phyloP scores from a whole-genome alignment of 768 basidiomycete genomes.

The Mycena kentingensis region DNA sequence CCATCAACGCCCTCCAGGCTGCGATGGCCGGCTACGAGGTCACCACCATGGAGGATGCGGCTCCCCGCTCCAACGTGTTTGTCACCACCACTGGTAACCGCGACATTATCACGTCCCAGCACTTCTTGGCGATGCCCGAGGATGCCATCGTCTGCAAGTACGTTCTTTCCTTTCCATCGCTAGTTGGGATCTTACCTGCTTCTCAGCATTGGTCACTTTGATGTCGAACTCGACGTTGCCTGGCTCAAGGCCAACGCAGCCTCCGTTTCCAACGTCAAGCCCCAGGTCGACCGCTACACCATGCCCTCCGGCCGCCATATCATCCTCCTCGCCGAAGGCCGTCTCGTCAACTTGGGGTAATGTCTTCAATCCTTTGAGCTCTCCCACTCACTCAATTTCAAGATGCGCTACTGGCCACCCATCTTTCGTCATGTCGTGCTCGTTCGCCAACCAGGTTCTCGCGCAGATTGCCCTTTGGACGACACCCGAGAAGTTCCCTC shows the following conservation, averaged over 20 bases:
- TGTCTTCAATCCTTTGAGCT: constrained; percentile 12
- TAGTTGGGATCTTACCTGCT: constrained; percentile 7
- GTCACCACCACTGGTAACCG: constrained; percentile 99
- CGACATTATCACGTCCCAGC: constrained; percentile 91
- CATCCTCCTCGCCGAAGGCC: constrained; percentile 97
- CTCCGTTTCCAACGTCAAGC: constrained; percentile 88
- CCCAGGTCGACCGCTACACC: constrained; percentile 97
- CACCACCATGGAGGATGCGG: constrained; percentile 97
- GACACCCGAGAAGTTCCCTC: constrained; percentile 85
- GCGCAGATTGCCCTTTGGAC: constrained; percentile 99
- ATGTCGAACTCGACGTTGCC: constrained; percentile 93
- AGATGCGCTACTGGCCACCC: constrained; percentile 98
- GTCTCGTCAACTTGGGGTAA: constrained; percentile 97
- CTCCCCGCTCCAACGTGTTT: constrained; percentile 85
- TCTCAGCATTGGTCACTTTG: constrained; percentile 80
- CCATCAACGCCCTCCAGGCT: constrained; percentile 99
- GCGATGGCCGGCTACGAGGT: constrained; percentile 99
- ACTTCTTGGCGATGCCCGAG: constrained; percentile 94
- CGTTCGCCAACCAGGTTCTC: constrained; percentile 97
- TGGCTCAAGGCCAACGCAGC: constrained; percentile 96
- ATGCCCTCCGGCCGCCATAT: constrained; percentile 91
- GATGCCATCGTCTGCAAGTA: constrained; percentile 99
- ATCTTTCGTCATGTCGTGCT: constrained; percentile 99
- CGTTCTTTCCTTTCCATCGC: constrained; percentile 32
- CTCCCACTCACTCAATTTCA: background rate